Evolutionary conservation across 2,329 filamentous ascomycete species (phyloP).

Genomic region (Metarhizium anisopliae): DNA sequence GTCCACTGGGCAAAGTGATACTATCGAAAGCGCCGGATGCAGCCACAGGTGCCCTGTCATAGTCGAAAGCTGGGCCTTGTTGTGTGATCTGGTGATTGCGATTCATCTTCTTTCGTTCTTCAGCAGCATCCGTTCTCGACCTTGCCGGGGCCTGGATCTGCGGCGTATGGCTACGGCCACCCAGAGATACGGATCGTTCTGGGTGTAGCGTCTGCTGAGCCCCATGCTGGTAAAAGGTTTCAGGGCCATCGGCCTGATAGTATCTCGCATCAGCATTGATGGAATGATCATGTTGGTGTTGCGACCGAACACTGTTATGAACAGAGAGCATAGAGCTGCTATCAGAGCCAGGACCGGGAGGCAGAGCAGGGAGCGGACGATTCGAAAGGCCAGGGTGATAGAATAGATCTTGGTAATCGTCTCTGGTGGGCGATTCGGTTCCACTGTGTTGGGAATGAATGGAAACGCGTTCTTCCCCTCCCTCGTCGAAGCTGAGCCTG

Average conservation of each 20-base stretch:
- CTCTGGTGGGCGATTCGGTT: constrained; percentile 57
- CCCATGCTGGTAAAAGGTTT: constrained; percentile 37
- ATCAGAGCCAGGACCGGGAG: constrained; percentile 54
- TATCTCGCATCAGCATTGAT: constrained; percentile 36
- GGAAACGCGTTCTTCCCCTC: constrained; percentile 61
- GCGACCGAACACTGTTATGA: constrained; percentile 30
- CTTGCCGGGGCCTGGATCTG: constrained; percentile 73
- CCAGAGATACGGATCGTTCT: constrained; percentile 72
- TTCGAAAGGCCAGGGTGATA: constrained; percentile 75
- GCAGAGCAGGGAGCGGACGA: constrained; percentile 56
- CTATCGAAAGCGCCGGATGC: constrained; percentile 63
- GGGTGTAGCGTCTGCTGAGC: constrained; percentile 34
- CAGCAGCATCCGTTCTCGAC: constrained; percentile 89
- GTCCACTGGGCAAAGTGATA: constrained; percentile 70
- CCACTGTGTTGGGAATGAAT: constrained; percentile 46
- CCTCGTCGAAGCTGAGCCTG: constrained; percentile 84
- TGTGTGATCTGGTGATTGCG: constrained; percentile 43
- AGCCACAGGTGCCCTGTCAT: constrained; percentile 44
- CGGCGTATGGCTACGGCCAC: constrained; percentile 73
- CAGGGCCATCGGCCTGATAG: constrained; percentile 33
- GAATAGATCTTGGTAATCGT: constrained; percentile 82
- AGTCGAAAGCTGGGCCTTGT: constrained; percentile 43
- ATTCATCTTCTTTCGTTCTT: constrained; percentile 48
- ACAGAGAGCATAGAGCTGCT: constrained; percentile 42
- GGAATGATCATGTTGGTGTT: constrained; percentile 41